Conservation (phyloP, 2,329 filamentous ascomycete species). For the Intubia oerlemansii region DNA sequence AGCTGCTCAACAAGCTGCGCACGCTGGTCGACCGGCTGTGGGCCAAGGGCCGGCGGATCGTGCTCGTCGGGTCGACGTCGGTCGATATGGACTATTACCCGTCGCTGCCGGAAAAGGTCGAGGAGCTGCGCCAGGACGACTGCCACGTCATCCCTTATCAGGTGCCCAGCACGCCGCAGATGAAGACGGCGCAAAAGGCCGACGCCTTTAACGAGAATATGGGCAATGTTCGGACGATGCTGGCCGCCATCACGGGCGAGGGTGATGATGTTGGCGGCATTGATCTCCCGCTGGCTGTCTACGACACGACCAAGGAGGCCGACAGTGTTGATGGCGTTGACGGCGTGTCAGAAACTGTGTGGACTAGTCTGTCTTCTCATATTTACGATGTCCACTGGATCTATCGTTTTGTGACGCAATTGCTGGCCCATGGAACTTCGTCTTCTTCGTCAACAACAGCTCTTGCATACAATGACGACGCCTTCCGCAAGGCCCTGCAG, state of each 20-base stretch:
- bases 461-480: too few species aligned
- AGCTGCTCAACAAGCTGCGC: conserved; percentile 49
- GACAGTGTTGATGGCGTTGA: not conserved
- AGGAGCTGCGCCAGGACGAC: conserved; percentile 13
- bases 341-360: too few species aligned
- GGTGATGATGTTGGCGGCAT: too few species aligned
- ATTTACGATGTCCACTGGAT: conserved; percentile 15
- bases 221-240: conserved; percentile 24
- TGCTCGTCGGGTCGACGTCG: conserved; percentile 58
- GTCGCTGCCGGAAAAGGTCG: conserved; percentile 11
- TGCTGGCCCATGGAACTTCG: too few species aligned
- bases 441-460: too few species aligned
- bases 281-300: conserved; percentile 3
- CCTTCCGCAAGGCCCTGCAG: conserved; percentile 10
- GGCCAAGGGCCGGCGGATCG: conserved; percentile 46
- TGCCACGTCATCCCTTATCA: conserved; percentile 13
- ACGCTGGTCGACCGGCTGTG: conserved; percentile 51
- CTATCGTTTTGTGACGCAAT: conserved; percentile 9
- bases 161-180: conserved; percentile 3
- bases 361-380: too few species aligned
- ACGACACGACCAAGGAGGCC: conserved; percentile 3
- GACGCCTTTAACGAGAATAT: conserved; percentile 25
- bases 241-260: conserved; percentile 15
- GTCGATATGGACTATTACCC: conserved; percentile 25
- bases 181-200: conserved; percentile 8